Conservation (phyloP, 2,329 filamentous ascomycete species). For the Lecanicillium sp. region DNA sequence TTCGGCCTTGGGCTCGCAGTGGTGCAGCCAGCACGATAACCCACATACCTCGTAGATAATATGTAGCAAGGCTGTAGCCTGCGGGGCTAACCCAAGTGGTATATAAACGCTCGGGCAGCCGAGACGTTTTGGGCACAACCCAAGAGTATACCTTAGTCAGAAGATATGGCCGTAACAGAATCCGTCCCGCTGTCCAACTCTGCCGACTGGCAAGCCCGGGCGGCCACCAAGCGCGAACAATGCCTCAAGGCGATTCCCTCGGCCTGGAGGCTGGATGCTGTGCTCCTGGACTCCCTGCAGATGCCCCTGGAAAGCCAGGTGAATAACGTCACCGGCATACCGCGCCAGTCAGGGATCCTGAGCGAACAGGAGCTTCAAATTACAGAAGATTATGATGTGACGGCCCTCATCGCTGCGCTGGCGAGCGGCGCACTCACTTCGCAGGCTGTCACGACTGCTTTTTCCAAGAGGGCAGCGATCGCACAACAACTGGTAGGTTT, state of each 20-base stretch:
- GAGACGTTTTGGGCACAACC: no score
- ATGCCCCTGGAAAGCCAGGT: constrained; percentile 7
- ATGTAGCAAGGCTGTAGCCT: no score
- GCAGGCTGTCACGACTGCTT: constrained; percentile 26
- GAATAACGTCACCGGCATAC: constrained; percentile 12
- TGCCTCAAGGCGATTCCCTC: constrained; percentile 8
- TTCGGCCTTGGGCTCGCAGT: no score
- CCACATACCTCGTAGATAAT: no score
- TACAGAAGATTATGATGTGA: constrained; percentile 32
- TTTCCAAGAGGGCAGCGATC: constrained; percentile 20
- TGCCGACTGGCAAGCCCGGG: constrained; percentile 2
- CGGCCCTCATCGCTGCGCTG: constrained; percentile 27
- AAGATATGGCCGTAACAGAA: no score
- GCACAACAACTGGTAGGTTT: constrained; percentile 20
- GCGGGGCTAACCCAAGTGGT: no score
- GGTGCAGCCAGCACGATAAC: no score
- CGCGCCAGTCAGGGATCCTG: constrained; percentile 26
- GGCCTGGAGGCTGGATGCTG: constrained; percentile 8
- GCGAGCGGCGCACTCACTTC: constrained; percentile 22
- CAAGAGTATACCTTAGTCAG: no score
- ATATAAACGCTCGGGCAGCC: no score
- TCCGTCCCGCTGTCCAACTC: no score
- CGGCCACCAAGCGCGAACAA: constrained; percentile 5
- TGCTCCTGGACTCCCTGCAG: constrained; percentile 3
- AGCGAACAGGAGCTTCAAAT: constrained; percentile 33